phyloP scores from a whole-genome alignment of 345 rosid species.

The Eucalyptus erythrocorys region DNA sequence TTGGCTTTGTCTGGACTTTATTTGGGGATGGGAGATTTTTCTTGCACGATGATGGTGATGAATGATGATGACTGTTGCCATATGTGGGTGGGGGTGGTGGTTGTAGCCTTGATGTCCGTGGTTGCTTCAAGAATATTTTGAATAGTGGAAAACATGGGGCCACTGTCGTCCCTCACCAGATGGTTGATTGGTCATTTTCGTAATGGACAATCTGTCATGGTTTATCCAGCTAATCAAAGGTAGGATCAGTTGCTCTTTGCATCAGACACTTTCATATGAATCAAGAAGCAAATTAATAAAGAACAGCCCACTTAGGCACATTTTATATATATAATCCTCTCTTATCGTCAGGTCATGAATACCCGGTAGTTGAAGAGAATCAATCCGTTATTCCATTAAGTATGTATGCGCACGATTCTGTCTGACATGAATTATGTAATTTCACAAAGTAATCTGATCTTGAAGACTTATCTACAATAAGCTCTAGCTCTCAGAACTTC shows the following conservation, averaged over 20 bases:
- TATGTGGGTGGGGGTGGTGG: background rate
- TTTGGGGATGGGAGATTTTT: background rate
- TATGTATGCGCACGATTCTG: background rate
- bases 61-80: background rate
- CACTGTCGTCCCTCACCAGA: background rate
- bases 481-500: background rate
- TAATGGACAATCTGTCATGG: slow-evolving; percentile 7
- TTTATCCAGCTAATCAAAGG: slow-evolving; percentile 9
- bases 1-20: background rate
- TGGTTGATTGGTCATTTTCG: slow-evolving; percentile 5
- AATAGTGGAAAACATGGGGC: background rate
- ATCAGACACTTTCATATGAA: background rate
- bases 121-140: background rate
- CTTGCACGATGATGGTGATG: background rate
- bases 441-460: background rate
- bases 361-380: background rate
- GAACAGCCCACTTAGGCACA: background rate
- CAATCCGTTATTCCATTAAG: background rate
- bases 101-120: background rate
- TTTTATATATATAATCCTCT: background rate
- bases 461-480: background rate
- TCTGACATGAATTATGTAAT: background rate
- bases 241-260: background rate
- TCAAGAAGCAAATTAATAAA: background rate
- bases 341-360: background rate